phyloP scores from a whole-genome alignment of 495 filamentous ascomycete species.

The Glutinoglossum americanum region DNA sequence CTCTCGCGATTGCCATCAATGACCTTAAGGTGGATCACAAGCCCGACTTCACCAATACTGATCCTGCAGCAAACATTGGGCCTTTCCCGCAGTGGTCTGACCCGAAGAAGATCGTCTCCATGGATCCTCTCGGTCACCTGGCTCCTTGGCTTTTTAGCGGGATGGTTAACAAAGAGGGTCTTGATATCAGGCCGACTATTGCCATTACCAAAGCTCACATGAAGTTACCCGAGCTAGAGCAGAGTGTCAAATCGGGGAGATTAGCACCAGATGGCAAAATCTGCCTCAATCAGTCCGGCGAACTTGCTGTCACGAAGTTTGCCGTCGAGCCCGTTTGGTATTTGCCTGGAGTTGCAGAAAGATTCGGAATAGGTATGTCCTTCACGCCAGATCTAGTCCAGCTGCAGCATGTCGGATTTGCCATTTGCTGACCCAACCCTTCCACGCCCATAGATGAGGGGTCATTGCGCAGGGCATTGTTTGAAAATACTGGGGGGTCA shows the following conservation, averaged over 20 bases:
- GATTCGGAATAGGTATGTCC: conserved; percentile 66
- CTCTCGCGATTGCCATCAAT: conserved; percentile 77
- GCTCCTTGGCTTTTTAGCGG: conserved; percentile 62
- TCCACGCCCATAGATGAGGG: conserved; percentile 42
- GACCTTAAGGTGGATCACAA: conserved; percentile 67
- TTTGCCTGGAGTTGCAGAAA: conserved; percentile 38
- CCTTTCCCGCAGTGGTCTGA: conserved; percentile 80
- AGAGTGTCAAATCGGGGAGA: conserved; percentile 58
- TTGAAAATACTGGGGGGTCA: conserved; percentile 56
- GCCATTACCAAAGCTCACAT: conserved; percentile 90
- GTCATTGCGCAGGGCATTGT: conserved; percentile 61
- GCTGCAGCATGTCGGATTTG: not conserved
- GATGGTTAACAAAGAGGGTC: conserved; percentile 40
- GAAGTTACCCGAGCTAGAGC: conserved; percentile 83
- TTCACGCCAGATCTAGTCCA: not conserved
- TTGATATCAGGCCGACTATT: conserved; percentile 88
- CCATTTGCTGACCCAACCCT: not conserved
- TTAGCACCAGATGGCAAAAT: conserved; percentile 79
- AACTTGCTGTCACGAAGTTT: conserved; percentile 89
- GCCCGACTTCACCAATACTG: conserved; percentile 86
- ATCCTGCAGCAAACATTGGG: conserved; percentile 72
- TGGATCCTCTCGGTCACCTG: conserved; percentile 88
- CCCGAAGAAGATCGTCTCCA: conserved; percentile 86
- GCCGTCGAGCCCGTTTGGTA: conserved; percentile 61
- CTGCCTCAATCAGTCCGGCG: conserved; percentile 60